phyloP scores from a whole-genome alignment of 805 yeast genomes.

The Pichia deserticola region DNA sequence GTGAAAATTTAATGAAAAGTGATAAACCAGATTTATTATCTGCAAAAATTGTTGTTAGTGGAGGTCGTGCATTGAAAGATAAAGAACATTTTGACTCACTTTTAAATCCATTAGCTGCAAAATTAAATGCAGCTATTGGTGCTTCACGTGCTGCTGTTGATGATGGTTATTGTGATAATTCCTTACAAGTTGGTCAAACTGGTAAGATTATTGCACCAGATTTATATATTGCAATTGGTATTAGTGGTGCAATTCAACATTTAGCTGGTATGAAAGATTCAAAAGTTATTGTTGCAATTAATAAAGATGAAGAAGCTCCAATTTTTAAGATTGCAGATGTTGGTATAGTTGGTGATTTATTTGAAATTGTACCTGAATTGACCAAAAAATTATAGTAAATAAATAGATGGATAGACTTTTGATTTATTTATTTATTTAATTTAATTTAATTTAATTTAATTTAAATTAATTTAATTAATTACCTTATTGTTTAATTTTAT shows the following conservation, averaged over 20 bases:
- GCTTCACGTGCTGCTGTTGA: constrained; percentile 99
- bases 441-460: no score
- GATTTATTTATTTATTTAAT: no score
- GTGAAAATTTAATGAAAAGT: constrained; percentile 64
- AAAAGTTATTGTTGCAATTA: constrained; percentile 87
- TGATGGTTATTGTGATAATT: constrained; percentile 90
- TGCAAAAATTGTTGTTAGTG: constrained; percentile 76
- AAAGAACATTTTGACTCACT: constrained; percentile 78
- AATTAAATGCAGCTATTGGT: constrained; percentile 87
- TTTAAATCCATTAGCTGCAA: constrained; percentile 76
- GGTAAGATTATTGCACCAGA: constrained; percentile 98
- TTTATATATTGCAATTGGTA: constrained; percentile 85
- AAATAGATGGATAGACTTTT: no score
- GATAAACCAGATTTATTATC: constrained; percentile 90
- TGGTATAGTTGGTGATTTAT: constrained; percentile 84
- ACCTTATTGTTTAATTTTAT: no score
- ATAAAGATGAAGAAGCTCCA: constrained; percentile 92
- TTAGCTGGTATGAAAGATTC: constrained; percentile 98
- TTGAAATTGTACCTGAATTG: constrained; percentile 83
- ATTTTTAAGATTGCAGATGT: constrained; percentile 86
- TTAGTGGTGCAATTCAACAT: constrained; percentile 97
- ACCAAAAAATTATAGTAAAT: constrained; percentile 53
- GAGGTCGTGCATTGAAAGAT: constrained; percentile 90
- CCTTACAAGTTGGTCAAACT: constrained; percentile 95
- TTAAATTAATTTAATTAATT: no score